Conservation (phyloP, 2,329 filamentous ascomycete species). For the Phyllachora maydis region DNA sequence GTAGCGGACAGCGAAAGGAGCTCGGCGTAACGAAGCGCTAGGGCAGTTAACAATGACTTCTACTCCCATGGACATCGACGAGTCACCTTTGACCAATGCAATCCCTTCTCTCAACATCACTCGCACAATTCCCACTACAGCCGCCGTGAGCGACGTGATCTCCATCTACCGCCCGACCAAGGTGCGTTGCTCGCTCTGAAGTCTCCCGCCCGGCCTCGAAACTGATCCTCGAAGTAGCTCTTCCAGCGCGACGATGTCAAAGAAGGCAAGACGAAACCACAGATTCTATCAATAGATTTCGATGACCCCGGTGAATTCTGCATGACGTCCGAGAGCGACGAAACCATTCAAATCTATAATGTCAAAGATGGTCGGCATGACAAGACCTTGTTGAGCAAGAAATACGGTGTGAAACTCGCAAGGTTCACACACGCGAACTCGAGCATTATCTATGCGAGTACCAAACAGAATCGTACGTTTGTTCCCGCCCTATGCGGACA, state of each 20-base stretch:
- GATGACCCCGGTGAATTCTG: conserved; percentile 87
- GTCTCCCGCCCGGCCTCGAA: not conserved
- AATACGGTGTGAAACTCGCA: conserved; percentile 87
- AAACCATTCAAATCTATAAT: conserved; percentile 90
- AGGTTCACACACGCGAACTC: conserved; percentile 85
- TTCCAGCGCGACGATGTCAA: conserved; percentile 39
- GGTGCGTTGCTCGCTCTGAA: conserved; percentile 22
- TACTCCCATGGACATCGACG: conserved; percentile 36
- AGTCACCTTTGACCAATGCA: conserved; percentile 15
- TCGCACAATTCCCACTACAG: conserved; percentile 26
- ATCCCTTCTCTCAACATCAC: conserved; percentile 27
- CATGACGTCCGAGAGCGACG: conserved; percentile 81
- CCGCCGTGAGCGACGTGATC: conserved; percentile 61
- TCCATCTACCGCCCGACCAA: conserved; percentile 60
- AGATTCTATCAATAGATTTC: conserved; percentile 83
- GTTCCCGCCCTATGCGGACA: not conserved
- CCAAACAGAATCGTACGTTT: conserved; percentile 61
- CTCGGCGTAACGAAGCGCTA: conserved; percentile 1
- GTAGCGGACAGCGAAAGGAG: no score
- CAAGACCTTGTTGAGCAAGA: conserved; percentile 82
- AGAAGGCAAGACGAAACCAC: conserved; percentile 31
- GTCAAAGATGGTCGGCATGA: conserved; percentile 76
- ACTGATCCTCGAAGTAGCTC: conserved; percentile 19
- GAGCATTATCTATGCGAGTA: conserved; percentile 87
- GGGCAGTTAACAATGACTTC: conserved; percentile 19